Evolutionary conservation across 177 flowering plant species (phyloP), one percentile per base, ranked within the genome.

Genomic region (Tripterygium wilfordii): DNA sequence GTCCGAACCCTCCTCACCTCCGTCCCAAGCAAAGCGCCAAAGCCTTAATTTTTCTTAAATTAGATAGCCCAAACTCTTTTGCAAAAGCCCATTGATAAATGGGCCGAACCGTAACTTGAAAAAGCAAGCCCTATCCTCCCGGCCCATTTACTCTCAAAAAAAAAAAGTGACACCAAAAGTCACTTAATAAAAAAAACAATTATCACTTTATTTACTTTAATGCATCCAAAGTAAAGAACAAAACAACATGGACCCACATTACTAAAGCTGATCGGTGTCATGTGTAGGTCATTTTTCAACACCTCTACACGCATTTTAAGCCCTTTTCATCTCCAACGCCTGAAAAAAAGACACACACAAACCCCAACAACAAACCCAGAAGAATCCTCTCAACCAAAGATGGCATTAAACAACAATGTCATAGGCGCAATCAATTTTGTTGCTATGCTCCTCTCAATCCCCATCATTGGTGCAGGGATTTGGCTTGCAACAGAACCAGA

Each of bases 391-490:
- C 61, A 16, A 4, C 19, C 23, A 20, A 43, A 50, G 2, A 91
- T 91, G 98, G 82, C 98, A 8, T 51, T 80, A 12, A 83, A 85
- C 69, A 80, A 64, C 71, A 91, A 77, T 56, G 81, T 82, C n/a
- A 83, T 88, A 14, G 96, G 90, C 13, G 78, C 65, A 43, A 80
- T 88, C 58, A 92, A 88, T 74, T 78, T 92, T 55, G 62, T 80
- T 0, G 95, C 94, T 7, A 60, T 82, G 69, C 82, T 92, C 14
- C 83, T 88, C 8, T 82, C 98, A 0, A 66, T 86, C 23, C 98
- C 96, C 1, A 41, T 92, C 41, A 89, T 92, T 39, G 94, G 96
- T 10, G 64, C 91, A 0, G 96, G 98, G 16, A 82, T 92, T 32
- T 84, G 91, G 95, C 88, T 92, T 0, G 49, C 83, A 8, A 80